These are phyloP conservation scores for Pseudogymnoascus sp. DNA, from an alignment of 2,329 filamentous ascomycete species.

Conservation along the genomic window DNA sequence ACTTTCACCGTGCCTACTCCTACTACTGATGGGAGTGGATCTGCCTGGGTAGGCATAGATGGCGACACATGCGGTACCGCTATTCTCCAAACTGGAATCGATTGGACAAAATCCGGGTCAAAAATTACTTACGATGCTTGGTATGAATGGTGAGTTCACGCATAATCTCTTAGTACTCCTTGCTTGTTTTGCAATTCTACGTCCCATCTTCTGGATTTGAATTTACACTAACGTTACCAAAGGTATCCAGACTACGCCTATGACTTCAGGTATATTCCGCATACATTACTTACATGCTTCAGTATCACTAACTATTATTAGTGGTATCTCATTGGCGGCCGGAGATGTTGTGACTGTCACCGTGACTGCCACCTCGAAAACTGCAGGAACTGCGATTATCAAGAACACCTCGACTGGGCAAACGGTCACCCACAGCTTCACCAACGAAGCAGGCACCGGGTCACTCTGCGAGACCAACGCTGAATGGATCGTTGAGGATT, in stretches of 20 bases:
- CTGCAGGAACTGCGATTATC: constrained; percentile 36
- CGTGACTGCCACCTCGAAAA: constrained; percentile 33
- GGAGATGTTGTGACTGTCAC: constrained; percentile 39
- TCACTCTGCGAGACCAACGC: constrained; percentile 39
- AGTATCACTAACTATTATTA: neutral
- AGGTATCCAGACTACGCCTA: constrained; percentile 46
- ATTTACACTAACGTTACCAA: neutral
- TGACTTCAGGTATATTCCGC: constrained; percentile 34
- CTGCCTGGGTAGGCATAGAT: constrained; percentile 55
- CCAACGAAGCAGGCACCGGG: constrained; percentile 26
- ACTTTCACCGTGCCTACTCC: constrained; percentile 47
- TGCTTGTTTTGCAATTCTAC: neutral
- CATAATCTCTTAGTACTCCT: neutral
- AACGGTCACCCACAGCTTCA: constrained; percentile 37
- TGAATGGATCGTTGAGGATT: constrained; percentile 48
- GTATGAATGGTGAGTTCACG: constrained; percentile 44
- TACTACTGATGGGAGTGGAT: constrained; percentile 38
- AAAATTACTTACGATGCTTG: constrained; percentile 44
- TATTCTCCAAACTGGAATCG: constrained; percentile 51
- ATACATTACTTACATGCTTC: neutral
- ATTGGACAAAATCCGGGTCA: constrained; percentile 42
- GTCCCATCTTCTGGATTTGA: neutral
- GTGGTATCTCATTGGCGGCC: constrained; percentile 35
- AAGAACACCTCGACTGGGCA: constrained; percentile 40
- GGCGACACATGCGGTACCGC: constrained; percentile 48